Base-by-base conservation (phyloP, 1,139 yeast species). In the Pichia norvegensis region DNA sequence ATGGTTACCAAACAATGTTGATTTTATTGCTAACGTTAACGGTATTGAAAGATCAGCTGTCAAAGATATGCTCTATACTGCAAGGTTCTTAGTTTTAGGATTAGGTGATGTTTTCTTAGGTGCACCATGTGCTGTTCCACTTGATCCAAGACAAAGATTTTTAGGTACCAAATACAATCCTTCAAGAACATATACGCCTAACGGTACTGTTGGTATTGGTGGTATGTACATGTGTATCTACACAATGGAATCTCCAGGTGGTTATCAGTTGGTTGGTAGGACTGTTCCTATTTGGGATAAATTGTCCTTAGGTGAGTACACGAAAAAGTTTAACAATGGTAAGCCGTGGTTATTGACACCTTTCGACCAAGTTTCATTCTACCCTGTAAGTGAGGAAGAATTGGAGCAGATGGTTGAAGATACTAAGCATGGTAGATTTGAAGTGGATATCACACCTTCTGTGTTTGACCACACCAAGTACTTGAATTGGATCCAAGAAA, bases 171-270 rank as follows among this genome's bases (percentile, higher is more conserved):
- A 92, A 67, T 92, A 92, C 67, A 92, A 92, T 60, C 98, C 98
- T 27, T 85, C 96, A 17, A 79, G 98, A 72, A 87, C 97, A 1
- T 87, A 74, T 69, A 92, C 98, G 4, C 96, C 97, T 38, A 86
- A 87, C 61, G 98, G 97, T 56, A 85, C 94, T 35, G 97, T 92
- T 54, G 98, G 98, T 60, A 82, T 92, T 63, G 98, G 97, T 55
- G 97, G 97, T 56, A 87, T 83, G 82, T 92, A 88, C 72, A 88
- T 90, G 97, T 90, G 97, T 71, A 90, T 92, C 57, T 92, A 92
- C 67, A 88, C 97, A 40, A 88, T 90, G 90, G 96, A 90, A 58
- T 86, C 96, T 23, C 98, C 98, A 45, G 98, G 98, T 67, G 98
- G 98, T 29, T 92, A 92, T 67, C 97, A 90, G 69, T 75, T 92